phyloP scores from a whole-genome alignment of 345 rosid genomes.

The Gossypium rotundifolium region DNA sequence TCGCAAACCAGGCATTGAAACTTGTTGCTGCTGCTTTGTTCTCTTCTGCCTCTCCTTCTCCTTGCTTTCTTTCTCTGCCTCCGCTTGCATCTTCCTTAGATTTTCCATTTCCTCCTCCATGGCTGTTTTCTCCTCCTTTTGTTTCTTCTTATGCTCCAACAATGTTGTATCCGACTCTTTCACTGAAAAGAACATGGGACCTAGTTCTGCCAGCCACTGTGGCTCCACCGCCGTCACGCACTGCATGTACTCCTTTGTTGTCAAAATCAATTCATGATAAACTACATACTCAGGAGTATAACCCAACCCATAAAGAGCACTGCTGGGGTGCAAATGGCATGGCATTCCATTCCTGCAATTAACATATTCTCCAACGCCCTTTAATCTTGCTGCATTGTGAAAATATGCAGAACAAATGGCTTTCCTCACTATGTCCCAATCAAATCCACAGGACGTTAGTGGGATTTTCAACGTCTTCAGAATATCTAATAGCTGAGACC shows the following conservation, averaged over 20 bases:
- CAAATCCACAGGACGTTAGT: slow-evolving; percentile 62
- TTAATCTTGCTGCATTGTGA: slow-evolving; percentile 82
- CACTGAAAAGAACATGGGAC: slow-evolving; percentile 94
- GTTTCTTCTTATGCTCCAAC: slow-evolving; percentile 87
- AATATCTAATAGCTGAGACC: slow-evolving; percentile 92
- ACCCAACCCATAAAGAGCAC: slow-evolving; percentile 86
- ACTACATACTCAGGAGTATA: slow-evolving; percentile 84
- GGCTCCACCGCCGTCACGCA: slow-evolving; percentile 93
- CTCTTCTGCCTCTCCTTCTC: slow-evolving; percentile 55
- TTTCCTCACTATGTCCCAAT: slow-evolving; percentile 69
- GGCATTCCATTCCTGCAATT: slow-evolving; percentile 88
- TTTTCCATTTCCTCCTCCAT: slow-evolving; percentile 98
- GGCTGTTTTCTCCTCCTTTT: slow-evolving; percentile 81
- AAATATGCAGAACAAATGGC: slow-evolving; percentile 95
- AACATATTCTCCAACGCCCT: slow-evolving; percentile 96
- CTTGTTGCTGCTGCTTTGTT: slow-evolving; percentile 65
- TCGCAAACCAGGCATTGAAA: slow-evolving; percentile 62
- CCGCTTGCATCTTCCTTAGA: slow-evolving; percentile 70
- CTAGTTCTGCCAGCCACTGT: slow-evolving; percentile 89
- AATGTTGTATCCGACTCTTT: slow-evolving; percentile 85
- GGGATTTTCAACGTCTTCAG: slow-evolving; percentile 80
- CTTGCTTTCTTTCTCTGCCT: slow-evolving; percentile 43
- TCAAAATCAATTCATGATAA: slow-evolving; percentile 83
- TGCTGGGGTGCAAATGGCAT: slow-evolving; percentile 90
- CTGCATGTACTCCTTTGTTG: slow-evolving; percentile 96